Percentiles rank a stretch among this genome's conserved stretches.
phyloP scores from a whole-genome alignment of 306 rosid species.

The Lablab purpureus region DNA sequence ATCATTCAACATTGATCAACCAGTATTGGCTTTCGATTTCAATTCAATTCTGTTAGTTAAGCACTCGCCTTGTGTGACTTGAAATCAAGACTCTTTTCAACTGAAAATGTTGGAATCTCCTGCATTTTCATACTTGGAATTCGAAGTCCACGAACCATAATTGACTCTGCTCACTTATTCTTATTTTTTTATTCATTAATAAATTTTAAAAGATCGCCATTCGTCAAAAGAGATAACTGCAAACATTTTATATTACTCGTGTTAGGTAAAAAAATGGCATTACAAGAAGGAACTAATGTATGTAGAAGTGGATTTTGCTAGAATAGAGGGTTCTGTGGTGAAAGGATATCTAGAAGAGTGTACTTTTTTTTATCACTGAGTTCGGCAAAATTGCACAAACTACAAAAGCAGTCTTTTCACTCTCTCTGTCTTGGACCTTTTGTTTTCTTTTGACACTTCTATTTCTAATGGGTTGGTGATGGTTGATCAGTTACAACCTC shows the following conservation, averaged over 20 bases:
- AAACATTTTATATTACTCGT: too few species aligned
- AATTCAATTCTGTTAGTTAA: conserved; percentile 43
- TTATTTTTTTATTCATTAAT: neutral
- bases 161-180: neutral
- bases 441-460: too few species aligned
- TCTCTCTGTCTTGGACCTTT: neutral
- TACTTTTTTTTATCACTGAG: neutral
- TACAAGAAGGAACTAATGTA: neutral
- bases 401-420: neutral
- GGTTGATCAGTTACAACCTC: neutral
- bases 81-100: neutral
- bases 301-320: neutral
- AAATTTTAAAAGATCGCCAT: neutral
- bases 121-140: conserved; percentile 38
- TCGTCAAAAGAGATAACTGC: too few species aligned
- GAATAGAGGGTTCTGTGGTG: neutral
- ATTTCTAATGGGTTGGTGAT: conserved; percentile 24
- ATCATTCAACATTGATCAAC: neutral
- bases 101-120: neutral
- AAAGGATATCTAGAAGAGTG: conserved; percentile 13
- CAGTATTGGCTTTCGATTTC: conserved; percentile 4
- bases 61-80: conserved; percentile 34
- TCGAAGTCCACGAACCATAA: conserved; percentile 21
- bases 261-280: neutral
- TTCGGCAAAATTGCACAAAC: conserved; percentile 45